Conservation (phyloP, 257 asterid species). For the Solanum virginianum region DNA sequence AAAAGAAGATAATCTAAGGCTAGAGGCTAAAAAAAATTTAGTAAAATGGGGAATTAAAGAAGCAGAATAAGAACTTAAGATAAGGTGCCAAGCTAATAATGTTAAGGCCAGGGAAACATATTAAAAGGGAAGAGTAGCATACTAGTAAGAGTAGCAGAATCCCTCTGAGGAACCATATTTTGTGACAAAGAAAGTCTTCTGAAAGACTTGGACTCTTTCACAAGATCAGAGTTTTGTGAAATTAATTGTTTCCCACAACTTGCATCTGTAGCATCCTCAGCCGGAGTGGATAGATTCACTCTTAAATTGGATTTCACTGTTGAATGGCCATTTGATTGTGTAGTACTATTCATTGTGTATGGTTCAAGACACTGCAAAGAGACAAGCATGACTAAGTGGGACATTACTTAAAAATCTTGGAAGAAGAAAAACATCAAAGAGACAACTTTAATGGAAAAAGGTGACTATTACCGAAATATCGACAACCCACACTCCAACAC, state of each 20-base stretch:
- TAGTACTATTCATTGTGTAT: constrained; percentile 50
- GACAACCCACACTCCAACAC: constrained; percentile 99
- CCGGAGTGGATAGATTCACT: constrained; percentile 34
- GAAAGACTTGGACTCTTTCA: constrained; percentile 59
- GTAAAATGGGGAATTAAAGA: background rate
- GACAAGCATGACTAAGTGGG: constrained; percentile 9
- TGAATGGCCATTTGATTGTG: constrained; percentile 41
- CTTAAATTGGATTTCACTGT: constrained; percentile 56
- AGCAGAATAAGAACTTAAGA: background rate
- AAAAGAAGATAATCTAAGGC: background rate
- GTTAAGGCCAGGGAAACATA: constrained; percentile 1
- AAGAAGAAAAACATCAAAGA: constrained; percentile 8
- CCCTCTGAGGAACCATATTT: constrained; percentile 58
- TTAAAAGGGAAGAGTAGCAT: constrained; percentile 18
- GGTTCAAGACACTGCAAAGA: constrained; percentile 83
- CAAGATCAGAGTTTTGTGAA: constrained; percentile 61
- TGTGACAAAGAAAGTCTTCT: constrained; percentile 57
- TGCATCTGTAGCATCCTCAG: constrained; percentile 47
- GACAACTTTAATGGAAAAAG: constrained; percentile 1
- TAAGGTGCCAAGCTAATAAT: background rate
- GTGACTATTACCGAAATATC: constrained; percentile 68
- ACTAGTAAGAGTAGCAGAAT: constrained; percentile 61
- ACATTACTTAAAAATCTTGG: constrained; percentile 5
- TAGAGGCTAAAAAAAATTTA: background rate
- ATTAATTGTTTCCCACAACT: constrained; percentile 68